phyloP scores from a whole-genome alignment of 345 rosid species.

The Euphorbia lathyris region DNA sequence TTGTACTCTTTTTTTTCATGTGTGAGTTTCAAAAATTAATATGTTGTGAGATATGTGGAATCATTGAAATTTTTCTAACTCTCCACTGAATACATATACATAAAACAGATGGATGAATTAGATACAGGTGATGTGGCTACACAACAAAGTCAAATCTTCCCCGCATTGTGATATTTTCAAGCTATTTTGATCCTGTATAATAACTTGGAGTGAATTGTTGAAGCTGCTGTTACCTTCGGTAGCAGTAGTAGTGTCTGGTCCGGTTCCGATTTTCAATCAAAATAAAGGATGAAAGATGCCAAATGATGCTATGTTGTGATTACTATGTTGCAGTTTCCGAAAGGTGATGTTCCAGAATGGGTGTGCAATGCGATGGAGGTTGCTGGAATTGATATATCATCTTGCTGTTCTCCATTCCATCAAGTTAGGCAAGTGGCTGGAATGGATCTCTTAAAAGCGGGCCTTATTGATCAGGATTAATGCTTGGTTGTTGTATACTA shows the following conservation, averaged over 20 bases:
- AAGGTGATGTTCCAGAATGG: constrained; percentile 74
- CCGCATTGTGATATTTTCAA: too few species aligned
- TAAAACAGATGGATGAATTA: not conserved
- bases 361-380: constrained; percentile 87
- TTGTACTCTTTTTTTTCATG: too few species aligned
- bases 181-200: too few species aligned
- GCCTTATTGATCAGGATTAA: too few species aligned
- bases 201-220: not conserved
- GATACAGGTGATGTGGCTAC: not conserved
- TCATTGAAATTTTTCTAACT: not conserved
- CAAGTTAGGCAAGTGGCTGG: not conserved
- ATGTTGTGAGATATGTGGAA: too few species aligned
- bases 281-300: not conserved
- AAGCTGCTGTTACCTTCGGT: not conserved
- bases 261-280: not conserved
- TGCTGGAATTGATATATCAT: constrained; percentile 65
- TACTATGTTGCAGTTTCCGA: constrained; percentile 54
- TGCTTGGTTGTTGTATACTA: too few species aligned
- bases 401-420: constrained; percentile 41
- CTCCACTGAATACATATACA: not conserved
- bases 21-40: not conserved
- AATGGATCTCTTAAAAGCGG: too few species aligned
- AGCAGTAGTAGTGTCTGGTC: not conserved
- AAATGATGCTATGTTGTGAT: constrained; percentile 4
- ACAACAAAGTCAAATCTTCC: too few species aligned